Evolutionary conservation across 257 asterid species (phyloP).

Genomic region (Fraxinus cuspidata): DNA sequence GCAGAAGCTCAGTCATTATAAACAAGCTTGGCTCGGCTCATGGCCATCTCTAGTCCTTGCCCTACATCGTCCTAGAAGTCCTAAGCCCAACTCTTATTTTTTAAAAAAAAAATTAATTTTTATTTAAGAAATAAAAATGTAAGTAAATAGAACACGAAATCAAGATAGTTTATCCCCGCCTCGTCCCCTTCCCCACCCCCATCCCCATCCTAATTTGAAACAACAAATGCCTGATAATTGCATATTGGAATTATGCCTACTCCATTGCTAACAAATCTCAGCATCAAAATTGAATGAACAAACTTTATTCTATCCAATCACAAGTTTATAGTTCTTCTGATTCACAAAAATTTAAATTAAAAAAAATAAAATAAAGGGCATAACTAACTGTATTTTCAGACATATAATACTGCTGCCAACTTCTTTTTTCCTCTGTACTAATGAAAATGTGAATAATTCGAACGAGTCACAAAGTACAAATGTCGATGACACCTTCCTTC

Average conservation of each 20-base stretch:
- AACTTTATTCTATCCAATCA: not conserved
- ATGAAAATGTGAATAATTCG: slow-evolving; percentile 29
- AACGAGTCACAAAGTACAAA: slow-evolving; percentile 24
- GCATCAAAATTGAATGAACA: not conserved
- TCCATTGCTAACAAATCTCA: not conserved
- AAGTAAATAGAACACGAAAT: too few species aligned
- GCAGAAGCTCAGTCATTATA: too few species aligned
- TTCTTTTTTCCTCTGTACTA: not conserved
- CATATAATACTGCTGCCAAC: slow-evolving; percentile 4
- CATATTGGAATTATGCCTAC: not conserved
- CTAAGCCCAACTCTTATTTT: too few species aligned
- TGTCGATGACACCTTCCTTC: slow-evolving; percentile 31
- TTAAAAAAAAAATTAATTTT: too few species aligned
- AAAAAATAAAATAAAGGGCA: not conserved
- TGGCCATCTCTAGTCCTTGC: too few species aligned
- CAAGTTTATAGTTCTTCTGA: not conserved
- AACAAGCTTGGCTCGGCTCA: too few species aligned
- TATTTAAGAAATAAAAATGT: too few species aligned
- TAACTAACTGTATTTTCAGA: slow-evolving; percentile 19
- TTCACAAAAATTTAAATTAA: not conserved
- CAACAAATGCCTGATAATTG: too few species aligned
- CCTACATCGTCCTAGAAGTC: too few species aligned
- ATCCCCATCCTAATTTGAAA: too few species aligned
- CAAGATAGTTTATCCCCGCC: too few species aligned
- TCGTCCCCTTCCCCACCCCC: too few species aligned